These are phyloP conservation scores for Xylaria digitata DNA, from an alignment of 2,329 filamentous ascomycete genomes.

Conservation along the genomic window DNA sequence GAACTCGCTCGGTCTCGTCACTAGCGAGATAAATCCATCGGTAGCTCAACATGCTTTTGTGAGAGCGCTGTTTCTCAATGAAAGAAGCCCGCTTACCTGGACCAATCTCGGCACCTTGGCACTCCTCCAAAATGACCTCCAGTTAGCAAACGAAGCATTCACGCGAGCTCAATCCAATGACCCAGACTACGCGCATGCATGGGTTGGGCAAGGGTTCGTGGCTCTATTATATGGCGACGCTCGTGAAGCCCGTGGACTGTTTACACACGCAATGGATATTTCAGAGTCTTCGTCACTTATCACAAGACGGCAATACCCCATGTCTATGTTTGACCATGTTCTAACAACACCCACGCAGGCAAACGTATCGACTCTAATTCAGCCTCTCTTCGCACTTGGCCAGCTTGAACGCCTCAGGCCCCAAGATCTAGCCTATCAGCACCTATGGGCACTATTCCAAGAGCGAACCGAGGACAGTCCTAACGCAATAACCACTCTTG, in stretches of 20 bases:
- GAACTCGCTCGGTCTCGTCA: constrained; percentile 94
- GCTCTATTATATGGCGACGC: constrained; percentile 79
- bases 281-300: constrained; percentile 79
- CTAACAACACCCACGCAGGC: constrained; percentile 65
- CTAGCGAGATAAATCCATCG: constrained; percentile 83
- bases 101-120: constrained; percentile 91
- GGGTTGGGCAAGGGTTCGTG: constrained; percentile 91
- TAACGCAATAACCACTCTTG: constrained; percentile 72
- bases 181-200: constrained; percentile 91
- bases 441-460: constrained; percentile 82
- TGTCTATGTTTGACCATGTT: constrained; percentile 85
- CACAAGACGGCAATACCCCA: constrained; percentile 81
- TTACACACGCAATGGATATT: constrained; percentile 95
- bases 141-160: constrained; percentile 91
- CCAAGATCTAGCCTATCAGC: constrained; percentile 76
- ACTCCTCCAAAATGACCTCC: constrained; percentile 81
- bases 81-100: constrained; percentile 86
- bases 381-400: constrained; percentile 87
- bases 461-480: constrained; percentile 80
- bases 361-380: constrained; percentile 74
- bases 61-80: constrained; percentile 90
- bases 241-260: constrained; percentile 83
- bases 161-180: constrained; percentile 92
- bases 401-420: constrained; percentile 81
- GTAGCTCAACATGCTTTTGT: constrained; percentile 95